Percentiles rank a stretch among this genome's conserved stretches.
Conservation (phyloP, 192 early-diverging fungal genomes). For the Coemansia interrupta region DNA sequence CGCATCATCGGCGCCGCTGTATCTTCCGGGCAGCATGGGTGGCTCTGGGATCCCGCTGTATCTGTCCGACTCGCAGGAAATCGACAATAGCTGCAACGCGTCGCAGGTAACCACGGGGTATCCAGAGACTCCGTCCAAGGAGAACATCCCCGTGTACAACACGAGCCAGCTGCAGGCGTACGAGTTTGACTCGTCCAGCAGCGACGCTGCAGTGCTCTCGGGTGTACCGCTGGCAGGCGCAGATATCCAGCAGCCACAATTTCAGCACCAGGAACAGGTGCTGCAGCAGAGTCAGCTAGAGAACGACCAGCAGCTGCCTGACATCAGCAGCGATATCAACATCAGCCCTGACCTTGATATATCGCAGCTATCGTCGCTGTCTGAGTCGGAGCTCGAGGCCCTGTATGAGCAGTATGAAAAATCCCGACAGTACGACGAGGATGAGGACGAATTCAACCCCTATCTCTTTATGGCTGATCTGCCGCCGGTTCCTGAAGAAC, state of each 20-base stretch:
- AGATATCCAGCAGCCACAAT: not conserved
- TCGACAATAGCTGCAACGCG: conserved; percentile 28
- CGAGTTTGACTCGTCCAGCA: conserved; percentile 9
- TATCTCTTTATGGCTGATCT: conserved; percentile 60
- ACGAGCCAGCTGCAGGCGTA: conserved; percentile 5
- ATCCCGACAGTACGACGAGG: conserved; percentile 39
- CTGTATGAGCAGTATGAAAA: conserved; percentile 35
- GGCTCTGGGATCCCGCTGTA: conserved; percentile 31
- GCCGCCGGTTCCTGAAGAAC: conserved; percentile 59
- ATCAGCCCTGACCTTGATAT: conserved; percentile 19
- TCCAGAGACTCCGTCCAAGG: conserved; percentile 50
- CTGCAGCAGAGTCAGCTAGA: not conserved
- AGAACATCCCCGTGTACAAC: conserved; percentile 46
- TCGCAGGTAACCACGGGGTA: conserved; percentile 27
- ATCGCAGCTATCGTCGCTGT: conserved; percentile 26
- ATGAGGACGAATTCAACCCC: conserved; percentile 51
- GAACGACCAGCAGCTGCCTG: not conserved
- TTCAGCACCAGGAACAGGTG: not conserved
- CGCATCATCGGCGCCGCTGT: conserved; percentile 9
- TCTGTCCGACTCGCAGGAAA: conserved; percentile 22
- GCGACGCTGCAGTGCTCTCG: conserved; percentile 1
- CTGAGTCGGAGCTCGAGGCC: conserved; percentile 25
- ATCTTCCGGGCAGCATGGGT: not conserved
- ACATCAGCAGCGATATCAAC: not conserved
- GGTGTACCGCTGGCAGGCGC: not conserved